Evolutionary conservation across 208 protist genomes (phyloP).

Genomic region (Phytomonas serpens): DNA sequence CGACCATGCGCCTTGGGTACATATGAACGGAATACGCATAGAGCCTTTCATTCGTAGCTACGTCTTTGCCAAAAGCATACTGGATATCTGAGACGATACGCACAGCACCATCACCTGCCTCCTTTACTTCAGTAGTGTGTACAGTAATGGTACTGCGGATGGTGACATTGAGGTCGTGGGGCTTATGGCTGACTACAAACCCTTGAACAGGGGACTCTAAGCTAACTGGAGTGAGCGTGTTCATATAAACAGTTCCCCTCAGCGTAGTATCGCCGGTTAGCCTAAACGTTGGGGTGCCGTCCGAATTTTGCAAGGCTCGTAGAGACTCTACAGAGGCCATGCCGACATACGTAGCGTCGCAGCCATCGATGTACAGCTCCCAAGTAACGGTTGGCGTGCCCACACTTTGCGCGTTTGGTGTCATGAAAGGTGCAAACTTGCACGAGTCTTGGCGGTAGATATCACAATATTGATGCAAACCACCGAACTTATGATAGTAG

Average conservation of each 20-base stretch:
- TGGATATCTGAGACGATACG: slow-evolving; percentile 41
- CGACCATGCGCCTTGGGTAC: slow-evolving; percentile 44
- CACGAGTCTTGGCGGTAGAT: slow-evolving; percentile 67
- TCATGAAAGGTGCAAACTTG: slow-evolving; percentile 77
- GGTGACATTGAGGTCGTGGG: slow-evolving; percentile 41
- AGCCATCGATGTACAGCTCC: slow-evolving; percentile 77
- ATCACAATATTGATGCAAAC: slow-evolving; percentile 77
- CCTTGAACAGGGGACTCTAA: slow-evolving; percentile 38
- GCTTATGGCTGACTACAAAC: slow-evolving; percentile 27
- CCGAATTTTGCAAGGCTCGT: slow-evolving; percentile 49
- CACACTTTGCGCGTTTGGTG: slow-evolving; percentile 18
- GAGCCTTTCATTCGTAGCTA: slow-evolving; percentile 49
- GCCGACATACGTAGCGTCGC: slow-evolving; percentile 81
- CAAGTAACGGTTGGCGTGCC: slow-evolving; percentile 36
- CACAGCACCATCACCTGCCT: background rate
- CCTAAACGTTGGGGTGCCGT: slow-evolving; percentile 52
- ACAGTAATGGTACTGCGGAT: slow-evolving; percentile 51
- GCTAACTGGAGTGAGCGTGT: slow-evolving; percentile 64
- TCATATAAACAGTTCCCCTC: slow-evolving; percentile 64
- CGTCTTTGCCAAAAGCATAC: slow-evolving; percentile 32
- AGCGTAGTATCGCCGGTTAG: slow-evolving; percentile 37
- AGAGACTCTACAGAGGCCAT: slow-evolving; percentile 54
- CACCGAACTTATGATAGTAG: slow-evolving; percentile 88
- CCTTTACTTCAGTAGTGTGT: slow-evolving; percentile 18
- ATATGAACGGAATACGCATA: slow-evolving; percentile 64